Evolutionary conservation across 2,329 filamentous ascomycete species (phyloP).

Genomic region (Cladophialophora psammophila): DNA sequence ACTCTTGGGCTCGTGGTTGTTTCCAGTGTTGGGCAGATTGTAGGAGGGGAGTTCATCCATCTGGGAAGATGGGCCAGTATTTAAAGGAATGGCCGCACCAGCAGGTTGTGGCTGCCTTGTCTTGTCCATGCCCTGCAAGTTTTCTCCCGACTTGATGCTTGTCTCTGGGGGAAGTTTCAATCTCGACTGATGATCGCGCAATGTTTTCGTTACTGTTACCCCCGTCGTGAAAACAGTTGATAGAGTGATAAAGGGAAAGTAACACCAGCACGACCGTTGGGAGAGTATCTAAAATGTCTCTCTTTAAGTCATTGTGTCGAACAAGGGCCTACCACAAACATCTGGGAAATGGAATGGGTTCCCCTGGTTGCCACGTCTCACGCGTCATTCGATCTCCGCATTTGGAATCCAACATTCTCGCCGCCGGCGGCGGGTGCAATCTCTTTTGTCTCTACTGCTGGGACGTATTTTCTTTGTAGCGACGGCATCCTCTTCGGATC

Average conservation of each 20-base stretch:
- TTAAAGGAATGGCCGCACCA: constrained; percentile 4
- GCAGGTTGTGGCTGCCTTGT: constrained; percentile 13
- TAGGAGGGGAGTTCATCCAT: background rate
- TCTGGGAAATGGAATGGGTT: background rate
- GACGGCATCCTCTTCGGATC: too few species aligned
- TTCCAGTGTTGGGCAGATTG: background rate
- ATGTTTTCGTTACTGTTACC: background rate
- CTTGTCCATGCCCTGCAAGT: constrained; percentile 19
- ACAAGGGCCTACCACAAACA: background rate
- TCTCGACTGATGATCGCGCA: constrained; percentile 14
- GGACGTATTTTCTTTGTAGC: too few species aligned
- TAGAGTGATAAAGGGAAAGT: background rate
- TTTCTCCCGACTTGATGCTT: constrained; percentile 8
- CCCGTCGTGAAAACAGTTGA: background rate
- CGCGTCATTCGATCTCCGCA: background rate
- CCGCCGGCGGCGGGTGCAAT: too few species aligned
- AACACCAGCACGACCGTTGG: background rate
- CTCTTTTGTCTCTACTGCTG: too few species aligned
- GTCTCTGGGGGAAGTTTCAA: constrained; percentile 16
- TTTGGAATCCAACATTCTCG: too few species aligned
- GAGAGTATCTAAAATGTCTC: background rate
- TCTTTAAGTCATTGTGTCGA: background rate
- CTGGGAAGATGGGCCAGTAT: background rate
- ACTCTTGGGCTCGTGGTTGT: background rate
- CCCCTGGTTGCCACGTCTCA: background rate